A percentile compares a stretch with the other conserved stretches of the same genome.
These are phyloP conservation scores for Anacardium occidentale DNA, from an alignment of 345 rosid species.

Conservation along the genomic window DNA sequence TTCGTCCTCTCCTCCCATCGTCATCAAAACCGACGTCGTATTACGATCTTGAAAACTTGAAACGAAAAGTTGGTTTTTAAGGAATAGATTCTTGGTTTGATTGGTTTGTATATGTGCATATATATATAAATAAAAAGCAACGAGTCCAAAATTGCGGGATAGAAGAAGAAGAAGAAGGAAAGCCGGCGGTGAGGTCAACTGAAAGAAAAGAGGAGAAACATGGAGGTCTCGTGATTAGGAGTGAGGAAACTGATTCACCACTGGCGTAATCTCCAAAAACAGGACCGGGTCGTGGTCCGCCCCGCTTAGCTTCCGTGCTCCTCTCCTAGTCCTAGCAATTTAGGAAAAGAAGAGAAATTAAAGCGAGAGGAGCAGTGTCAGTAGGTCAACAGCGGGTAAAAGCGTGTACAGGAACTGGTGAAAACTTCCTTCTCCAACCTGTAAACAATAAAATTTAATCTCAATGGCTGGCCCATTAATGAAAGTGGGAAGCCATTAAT, in stretches of 20 bases:
- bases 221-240: slow-evolving; percentile 14
- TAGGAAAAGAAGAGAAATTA: neutral
- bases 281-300: too few relatives aligned
- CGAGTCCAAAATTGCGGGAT: slow-evolving; percentile 12
- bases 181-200: slow-evolving; percentile 32
- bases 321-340: too few relatives aligned
- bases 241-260: slow-evolving; percentile 1
- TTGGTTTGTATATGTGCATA: too few relatives aligned
- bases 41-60: neutral
- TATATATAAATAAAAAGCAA: neutral
- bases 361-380: neutral
- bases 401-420: neutral
- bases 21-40: slow-evolving; percentile 8
- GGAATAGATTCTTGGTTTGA: neutral
- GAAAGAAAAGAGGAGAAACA: neutral
- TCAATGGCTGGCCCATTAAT: neutral
- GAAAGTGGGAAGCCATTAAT: neutral
- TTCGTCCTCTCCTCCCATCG: slow-evolving; percentile 27
- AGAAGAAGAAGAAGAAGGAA: slow-evolving; percentile 1
- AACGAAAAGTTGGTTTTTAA: too few relatives aligned
- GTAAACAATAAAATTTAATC: too few relatives aligned
- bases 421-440: too few relatives aligned
- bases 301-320: too few relatives aligned
- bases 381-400: neutral
- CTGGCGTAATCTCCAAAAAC: too few relatives aligned